Conservation (phyloP, 257 asterid species). For the Mitragyna speciosa region DNA sequence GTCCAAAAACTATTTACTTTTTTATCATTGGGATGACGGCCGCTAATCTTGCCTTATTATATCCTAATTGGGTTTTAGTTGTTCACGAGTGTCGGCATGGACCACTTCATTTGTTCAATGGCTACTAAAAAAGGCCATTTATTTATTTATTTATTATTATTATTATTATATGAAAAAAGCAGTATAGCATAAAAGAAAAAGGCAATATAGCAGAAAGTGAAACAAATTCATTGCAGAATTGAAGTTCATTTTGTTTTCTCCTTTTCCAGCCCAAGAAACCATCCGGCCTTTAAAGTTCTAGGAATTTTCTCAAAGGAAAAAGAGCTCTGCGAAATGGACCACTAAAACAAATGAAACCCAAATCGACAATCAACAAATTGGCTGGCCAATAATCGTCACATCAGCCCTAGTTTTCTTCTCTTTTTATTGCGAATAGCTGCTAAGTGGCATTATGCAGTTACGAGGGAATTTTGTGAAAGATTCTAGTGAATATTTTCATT, state of each 20-base stretch:
- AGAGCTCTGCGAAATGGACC: too few species aligned
- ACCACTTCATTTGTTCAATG: background rate
- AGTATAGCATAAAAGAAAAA: background rate
- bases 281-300: too few species aligned
- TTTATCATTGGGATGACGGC: background rate
- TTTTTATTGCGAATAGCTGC: too few species aligned
- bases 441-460: too few species aligned
- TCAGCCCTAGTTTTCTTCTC: background rate
- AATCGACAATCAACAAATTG: background rate
- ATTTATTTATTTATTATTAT: too few species aligned
- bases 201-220: background rate
- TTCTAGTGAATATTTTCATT: background rate
- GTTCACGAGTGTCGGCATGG: background rate
- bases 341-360: background rate
- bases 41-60: background rate
- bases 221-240: background rate
- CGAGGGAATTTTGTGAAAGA: background rate
- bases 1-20: background rate
- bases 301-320: too few species aligned
- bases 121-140: background rate
- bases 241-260: background rate
- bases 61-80: background rate
- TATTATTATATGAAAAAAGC: too few species aligned
- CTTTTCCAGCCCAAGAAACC: too few species aligned
- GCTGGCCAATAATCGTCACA: background rate